A percentile compares a stretch with the other conserved stretches of the same genome.
Evolutionary conservation across 1,284 basidiomycete genomes (phyloP).

Genomic region (Gymnopus androsaceus): DNA sequence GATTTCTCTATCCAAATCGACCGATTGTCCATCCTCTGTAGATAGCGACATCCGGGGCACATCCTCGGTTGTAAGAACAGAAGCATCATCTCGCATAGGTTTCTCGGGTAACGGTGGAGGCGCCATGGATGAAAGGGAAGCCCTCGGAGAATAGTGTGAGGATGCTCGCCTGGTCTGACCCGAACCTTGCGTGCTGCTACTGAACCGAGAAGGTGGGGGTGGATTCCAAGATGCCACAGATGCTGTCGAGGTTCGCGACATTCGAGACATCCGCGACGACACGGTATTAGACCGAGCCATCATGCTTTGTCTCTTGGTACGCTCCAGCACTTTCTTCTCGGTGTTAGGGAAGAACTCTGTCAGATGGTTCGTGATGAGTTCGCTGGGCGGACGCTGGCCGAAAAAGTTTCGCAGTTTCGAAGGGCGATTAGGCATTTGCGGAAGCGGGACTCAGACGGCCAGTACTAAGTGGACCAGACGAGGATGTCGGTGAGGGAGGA

Average conservation of each 20-base stretch:
- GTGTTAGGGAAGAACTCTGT: constrained; percentile 95
- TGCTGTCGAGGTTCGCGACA: constrained; percentile 26
- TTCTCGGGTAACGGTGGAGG: constrained; percentile 47
- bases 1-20: constrained; percentile 52
- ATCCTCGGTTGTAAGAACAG: constrained; percentile 38
- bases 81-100: constrained; percentile 27
- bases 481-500: constrained; percentile 49
- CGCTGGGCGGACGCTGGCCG: constrained; percentile 94
- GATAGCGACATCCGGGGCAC: constrained; percentile 75
- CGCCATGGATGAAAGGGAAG: constrained; percentile 51
- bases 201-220: constrained; percentile 55
- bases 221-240: constrained; percentile 44
- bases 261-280: constrained; percentile 29
- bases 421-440: constrained; percentile 46
- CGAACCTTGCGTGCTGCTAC: constrained; percentile 72
- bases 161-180: constrained; percentile 27
- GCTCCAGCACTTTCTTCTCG: constrained; percentile 86
- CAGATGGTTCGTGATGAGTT: constrained; percentile 95
- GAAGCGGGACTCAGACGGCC: constrained; percentile 34
- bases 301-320: constrained; percentile 86
- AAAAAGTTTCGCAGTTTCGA: constrained; percentile 94
- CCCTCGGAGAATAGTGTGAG: constrained; percentile 42
- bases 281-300: constrained; percentile 47
- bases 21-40: constrained; percentile 61
- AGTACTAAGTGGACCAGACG: constrained; percentile 20